Conservation (phyloP, 108 stramenopile genomes). For the Craspedostauros australis region DNA sequence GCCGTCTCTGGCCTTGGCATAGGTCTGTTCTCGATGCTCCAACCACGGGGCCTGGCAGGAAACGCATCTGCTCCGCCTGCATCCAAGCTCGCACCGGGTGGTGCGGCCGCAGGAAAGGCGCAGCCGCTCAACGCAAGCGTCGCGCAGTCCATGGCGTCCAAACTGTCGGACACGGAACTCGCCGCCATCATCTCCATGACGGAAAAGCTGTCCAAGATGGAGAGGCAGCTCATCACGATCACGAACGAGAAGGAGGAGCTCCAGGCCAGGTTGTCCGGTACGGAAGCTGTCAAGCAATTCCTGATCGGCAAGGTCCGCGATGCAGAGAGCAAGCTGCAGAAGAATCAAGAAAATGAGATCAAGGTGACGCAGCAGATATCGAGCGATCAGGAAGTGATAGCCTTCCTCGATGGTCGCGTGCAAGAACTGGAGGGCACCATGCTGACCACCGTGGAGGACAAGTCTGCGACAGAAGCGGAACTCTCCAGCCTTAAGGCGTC, state of each 20-base stretch:
- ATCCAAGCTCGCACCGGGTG: constrained; percentile 8
- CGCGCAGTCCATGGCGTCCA: constrained; percentile 75
- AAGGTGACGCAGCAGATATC: constrained; percentile 63
- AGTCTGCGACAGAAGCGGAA: constrained; percentile 29
- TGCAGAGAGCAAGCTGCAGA: constrained; percentile 42
- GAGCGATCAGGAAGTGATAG: constrained; percentile 86
- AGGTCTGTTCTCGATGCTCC: constrained; percentile 18
- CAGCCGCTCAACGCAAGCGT: constrained; percentile 55
- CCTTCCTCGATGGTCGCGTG: constrained; percentile 77
- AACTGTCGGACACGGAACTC: constrained; percentile 72
- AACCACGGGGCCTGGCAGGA: constrained; percentile 3
- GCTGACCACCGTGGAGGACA: constrained; percentile 28
- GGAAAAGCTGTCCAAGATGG: constrained; percentile 51
- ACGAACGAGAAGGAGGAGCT: constrained; percentile 55
- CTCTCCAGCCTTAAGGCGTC: constrained; percentile 29
- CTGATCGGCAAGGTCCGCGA: constrained; percentile 64
- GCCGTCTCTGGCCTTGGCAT: constrained; percentile 4
- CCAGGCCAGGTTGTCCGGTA: constrained; percentile 63
- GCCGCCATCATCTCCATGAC: constrained; percentile 83
- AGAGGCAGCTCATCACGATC: constrained; percentile 40
- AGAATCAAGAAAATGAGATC: constrained; percentile 45
- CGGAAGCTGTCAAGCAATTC: constrained; percentile 74
- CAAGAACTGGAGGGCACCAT: constrained; percentile 60
- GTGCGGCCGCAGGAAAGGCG: constrained; percentile 1
- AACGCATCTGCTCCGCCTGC: background rate